A percentile compares a stretch with the other conserved stretches of the same genome.
phyloP scores from a whole-genome alignment of 805 yeast species.

The Cyberlindnera euphorbiiphila region DNA sequence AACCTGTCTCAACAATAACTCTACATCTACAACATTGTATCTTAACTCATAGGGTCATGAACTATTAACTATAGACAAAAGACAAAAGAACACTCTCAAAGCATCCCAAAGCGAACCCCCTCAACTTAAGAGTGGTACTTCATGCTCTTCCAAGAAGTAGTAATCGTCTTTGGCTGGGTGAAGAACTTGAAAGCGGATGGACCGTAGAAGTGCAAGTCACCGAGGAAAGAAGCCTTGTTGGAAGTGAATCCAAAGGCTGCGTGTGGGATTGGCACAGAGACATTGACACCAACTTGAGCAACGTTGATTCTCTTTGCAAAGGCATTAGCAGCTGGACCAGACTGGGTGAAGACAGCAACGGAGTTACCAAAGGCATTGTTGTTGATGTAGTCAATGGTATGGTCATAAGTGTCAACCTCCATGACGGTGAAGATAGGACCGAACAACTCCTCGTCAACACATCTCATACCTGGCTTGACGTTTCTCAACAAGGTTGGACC shows the following conservation, averaged over 20 bases:
- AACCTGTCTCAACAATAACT: not conserved
- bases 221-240: slow-evolving; percentile 71
- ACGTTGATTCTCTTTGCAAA: slow-evolving; percentile 64
- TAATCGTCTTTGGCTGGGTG: slow-evolving; percentile 75
- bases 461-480: slow-evolving; percentile 64
- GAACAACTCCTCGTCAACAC: slow-evolving; percentile 71
- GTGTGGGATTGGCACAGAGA: slow-evolving; percentile 76
- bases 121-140: slow-evolving; percentile 11
- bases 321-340: slow-evolving; percentile 65
- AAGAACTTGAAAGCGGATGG: slow-evolving; percentile 68
- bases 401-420: slow-evolving; percentile 61
- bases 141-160: slow-evolving; percentile 55
- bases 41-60: too few species aligned
- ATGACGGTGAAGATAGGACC: slow-evolving; percentile 70
- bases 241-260: slow-evolving; percentile 84
- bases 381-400: slow-evolving; percentile 63
- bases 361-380: slow-evolving; percentile 64
- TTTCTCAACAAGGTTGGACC: slow-evolving; percentile 65
- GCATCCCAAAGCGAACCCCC: too few species aligned
- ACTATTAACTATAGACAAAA: too few species aligned
- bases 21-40: too few species aligned
- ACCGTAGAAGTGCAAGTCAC: slow-evolving; percentile 80
- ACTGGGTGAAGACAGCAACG: slow-evolving; percentile 62
- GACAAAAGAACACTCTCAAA: too few species aligned
- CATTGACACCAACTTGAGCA: slow-evolving; percentile 77